phyloP scores from a whole-genome alignment of 192 early-diverging fungal genomes.

The Backusella tarrabulga region DNA sequence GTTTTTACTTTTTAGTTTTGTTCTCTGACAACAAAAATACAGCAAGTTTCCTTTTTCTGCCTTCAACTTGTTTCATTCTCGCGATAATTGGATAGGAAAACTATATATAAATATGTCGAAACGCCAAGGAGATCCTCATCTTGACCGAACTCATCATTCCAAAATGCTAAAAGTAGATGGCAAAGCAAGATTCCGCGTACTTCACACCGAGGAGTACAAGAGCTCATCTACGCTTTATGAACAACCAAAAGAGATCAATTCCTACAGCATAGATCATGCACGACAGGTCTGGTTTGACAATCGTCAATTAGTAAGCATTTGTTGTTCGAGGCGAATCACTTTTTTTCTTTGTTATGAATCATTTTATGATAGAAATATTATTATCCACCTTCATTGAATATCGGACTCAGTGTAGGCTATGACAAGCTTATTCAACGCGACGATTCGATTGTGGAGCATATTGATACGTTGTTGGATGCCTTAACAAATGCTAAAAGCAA shows the following conservation, averaged over 20 bases:
- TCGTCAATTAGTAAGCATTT: slow-evolving; percentile 44
- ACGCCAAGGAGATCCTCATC: not conserved
- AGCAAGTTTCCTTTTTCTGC: not conserved
- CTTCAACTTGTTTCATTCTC: not conserved
- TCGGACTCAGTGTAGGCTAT: slow-evolving; percentile 64
- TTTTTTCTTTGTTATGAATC: not conserved
- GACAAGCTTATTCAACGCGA: slow-evolving; percentile 69
- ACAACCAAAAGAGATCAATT: slow-evolving; percentile 64
- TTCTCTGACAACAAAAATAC: not conserved
- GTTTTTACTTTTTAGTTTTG: not conserved
- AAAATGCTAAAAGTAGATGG: not conserved
- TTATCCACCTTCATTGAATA: slow-evolving; percentile 48
- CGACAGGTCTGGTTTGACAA: slow-evolving; percentile 63
- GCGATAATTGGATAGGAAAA: not conserved
- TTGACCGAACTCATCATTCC: not conserved
- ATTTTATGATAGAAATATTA: slow-evolving; percentile 45
- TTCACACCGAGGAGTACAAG: slow-evolving; percentile 26
- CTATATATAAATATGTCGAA: not conserved
- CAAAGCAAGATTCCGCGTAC: slow-evolving; percentile 18
- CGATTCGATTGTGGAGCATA: slow-evolving; percentile 59
- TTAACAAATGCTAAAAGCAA: slow-evolving; percentile 38
- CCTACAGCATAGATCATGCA: slow-evolving; percentile 62
- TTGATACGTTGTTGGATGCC: slow-evolving; percentile 78
- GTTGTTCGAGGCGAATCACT: slow-evolving; percentile 15
- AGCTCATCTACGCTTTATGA: slow-evolving; percentile 45